A percentile compares a stretch with the other conserved stretches of the same genome.
Evolutionary conservation across 1,139 yeast genomes (phyloP).

Genomic region (Suhomyces anneliseae): DNA sequence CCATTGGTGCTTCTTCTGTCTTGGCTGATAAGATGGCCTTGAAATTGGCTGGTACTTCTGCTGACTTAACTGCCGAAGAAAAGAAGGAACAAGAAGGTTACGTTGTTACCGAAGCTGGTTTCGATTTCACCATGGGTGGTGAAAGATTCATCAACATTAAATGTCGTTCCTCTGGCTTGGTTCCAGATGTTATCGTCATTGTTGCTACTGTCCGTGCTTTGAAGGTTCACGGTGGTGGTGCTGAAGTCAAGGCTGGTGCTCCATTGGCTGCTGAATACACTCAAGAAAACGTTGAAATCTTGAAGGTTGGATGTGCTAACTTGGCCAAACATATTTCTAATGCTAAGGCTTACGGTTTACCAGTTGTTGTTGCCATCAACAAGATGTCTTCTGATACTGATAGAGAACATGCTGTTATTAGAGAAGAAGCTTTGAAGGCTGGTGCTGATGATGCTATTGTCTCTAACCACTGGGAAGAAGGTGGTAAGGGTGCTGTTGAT

Average conservation of each 20-base stretch:
- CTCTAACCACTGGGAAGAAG: constrained; percentile 97
- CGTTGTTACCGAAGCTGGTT: constrained; percentile 97
- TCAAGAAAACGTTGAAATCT: constrained; percentile 80
- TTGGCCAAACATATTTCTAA: constrained; percentile 88
- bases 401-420: constrained; percentile 81
- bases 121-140: constrained; percentile 99
- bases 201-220: constrained; percentile 98
- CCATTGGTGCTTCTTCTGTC: constrained; percentile 82
- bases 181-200: constrained; percentile 89
- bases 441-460: constrained; percentile 95
- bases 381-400: constrained; percentile 83
- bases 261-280: constrained; percentile 86
- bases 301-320: constrained; percentile 83
- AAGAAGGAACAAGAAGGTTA: constrained; percentile 73
- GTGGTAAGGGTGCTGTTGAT: constrained; percentile 90
- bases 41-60: constrained; percentile 73
- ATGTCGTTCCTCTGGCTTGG: constrained; percentile 88
- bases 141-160: constrained; percentile 96
- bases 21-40: constrained; percentile 75
- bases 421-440: constrained; percentile 81
- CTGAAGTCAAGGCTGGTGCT: constrained; percentile 95
- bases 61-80: constrained; percentile 44
- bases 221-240: constrained; percentile 98
- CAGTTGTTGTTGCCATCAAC: constrained; percentile 96
- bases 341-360: constrained; percentile 84